Evolutionary conservation across 2,329 filamentous ascomycete genomes (phyloP), one percentile per base, ranked within the genome.

Genomic region (Aureobasidium sp.): DNA sequence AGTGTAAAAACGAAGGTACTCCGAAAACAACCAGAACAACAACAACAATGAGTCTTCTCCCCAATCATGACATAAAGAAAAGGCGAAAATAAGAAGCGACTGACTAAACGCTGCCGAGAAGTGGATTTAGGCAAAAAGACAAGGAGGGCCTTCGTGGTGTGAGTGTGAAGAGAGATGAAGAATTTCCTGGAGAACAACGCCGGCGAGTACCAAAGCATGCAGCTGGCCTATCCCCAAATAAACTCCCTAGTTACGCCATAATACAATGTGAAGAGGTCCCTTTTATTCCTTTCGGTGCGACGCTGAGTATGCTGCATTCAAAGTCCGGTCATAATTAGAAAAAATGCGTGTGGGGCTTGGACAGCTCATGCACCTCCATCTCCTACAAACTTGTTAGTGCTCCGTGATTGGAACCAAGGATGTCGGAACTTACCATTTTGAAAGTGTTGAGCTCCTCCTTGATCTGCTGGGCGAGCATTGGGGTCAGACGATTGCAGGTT

Each of bases 291-390:
- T 52, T 53, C 39, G 47, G 44, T 53, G 39, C 37, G 48, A 61
- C 47, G 48, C 48, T 61, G 59, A 48, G 44, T 61, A 65, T 62
- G 56, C 55, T 47, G 55, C 55, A 59, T 61, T 52, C 48, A 59
- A 61, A 56, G 31, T 51, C 15, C 60, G 61, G 53, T 63, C 37
- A 68, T 82, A 78, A 77, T 93, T 85, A 99, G 82, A 99, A 97
- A 84, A 99, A 99, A 83, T 99, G 94, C 70, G 94, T 99, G 82
- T 99, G 97, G 72, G 97, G 92, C 80, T 97, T 99, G 68, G 94
- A 97, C 74, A 88, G 90, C 78, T 97, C 94, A 76, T 99, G 94
- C 71, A 99, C 94, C 81, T 97, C 94, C 94, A 99, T 99, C 80
- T 99, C 94, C 94, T 97, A 15, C 17, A 12, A 11, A n/a, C 20